Evolutionary conservation across 441 rosid species (phyloP).

Genomic region (Rhodomyrtus psidioides): DNA sequence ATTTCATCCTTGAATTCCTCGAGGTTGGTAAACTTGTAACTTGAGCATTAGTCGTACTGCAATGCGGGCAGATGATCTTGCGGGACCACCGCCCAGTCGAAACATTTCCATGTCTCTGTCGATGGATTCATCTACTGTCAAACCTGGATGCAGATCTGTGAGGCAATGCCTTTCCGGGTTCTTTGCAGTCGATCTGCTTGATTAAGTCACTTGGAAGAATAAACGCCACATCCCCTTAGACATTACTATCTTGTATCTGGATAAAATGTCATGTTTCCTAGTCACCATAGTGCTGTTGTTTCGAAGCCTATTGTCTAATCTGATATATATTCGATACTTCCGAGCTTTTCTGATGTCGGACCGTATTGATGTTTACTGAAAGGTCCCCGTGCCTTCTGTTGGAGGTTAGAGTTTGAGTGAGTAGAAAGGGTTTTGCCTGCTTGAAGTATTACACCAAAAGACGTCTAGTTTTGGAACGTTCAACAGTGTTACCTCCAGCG

Average conservation of each 20-base stretch:
- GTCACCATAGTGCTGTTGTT: background rate
- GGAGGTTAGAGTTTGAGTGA: too few relatives aligned
- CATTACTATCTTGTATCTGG: background rate
- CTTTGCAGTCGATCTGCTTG: background rate
- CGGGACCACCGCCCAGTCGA: rapidly evolving
- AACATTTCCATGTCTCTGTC: background rate
- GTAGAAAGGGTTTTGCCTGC: too few relatives aligned
- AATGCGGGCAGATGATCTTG: background rate
- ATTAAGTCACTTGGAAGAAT: background rate
- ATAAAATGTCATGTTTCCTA: background rate
- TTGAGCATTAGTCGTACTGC: rapidly evolving
- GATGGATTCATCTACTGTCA: background rate
- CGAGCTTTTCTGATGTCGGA: background rate
- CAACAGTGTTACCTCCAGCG: too few relatives aligned
- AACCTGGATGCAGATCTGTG: rapidly evolving
- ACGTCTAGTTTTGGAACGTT: too few relatives aligned
- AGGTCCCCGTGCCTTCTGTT: background rate
- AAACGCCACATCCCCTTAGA: background rate
- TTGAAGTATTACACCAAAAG: too few relatives aligned
- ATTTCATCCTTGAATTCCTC: background rate
- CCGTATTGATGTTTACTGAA: background rate
- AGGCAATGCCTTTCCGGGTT: background rate
- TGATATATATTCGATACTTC: background rate
- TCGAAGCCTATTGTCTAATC: background rate
- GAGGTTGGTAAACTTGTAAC: background rate